Conservation (phyloP, 345 rosid genomes). For the Arabis hirsuta region DNA sequence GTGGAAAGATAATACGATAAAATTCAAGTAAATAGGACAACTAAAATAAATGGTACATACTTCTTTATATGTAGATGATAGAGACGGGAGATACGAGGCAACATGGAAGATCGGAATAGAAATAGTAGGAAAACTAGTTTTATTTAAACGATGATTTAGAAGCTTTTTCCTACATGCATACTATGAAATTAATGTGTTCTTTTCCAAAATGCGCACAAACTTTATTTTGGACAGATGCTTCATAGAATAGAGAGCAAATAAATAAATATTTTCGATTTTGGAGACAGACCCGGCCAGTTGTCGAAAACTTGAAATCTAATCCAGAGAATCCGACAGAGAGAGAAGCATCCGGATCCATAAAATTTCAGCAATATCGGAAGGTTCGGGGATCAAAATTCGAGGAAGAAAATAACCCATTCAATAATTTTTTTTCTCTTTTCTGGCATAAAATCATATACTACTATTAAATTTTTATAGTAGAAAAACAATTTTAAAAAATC, state of each 20-base stretch:
- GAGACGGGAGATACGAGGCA: constrained; percentile 36
- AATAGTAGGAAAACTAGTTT: constrained; percentile 13
- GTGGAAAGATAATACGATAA: constrained; percentile 10
- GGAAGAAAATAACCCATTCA: constrained; percentile 19
- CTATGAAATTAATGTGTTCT: constrained; percentile 43
- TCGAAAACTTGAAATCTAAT: constrained; percentile 63
- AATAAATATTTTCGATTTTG: constrained; percentile 14
- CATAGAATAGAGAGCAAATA: constrained; percentile 30
- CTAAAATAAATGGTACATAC: not conserved
- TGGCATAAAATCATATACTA: constrained; percentile 30
- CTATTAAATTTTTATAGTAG: not conserved
- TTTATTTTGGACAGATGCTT: constrained; percentile 46
- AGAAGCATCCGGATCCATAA: constrained; percentile 60
- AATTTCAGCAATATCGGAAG: constrained; percentile 52
- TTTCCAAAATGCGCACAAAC: constrained; percentile 42
- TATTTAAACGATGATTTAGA: constrained; percentile 42
- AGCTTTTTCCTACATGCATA: constrained; percentile 26
- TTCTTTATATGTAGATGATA: constrained; percentile 4
- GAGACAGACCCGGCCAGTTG: constrained; percentile 61
- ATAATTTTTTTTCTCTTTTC: not conserved
- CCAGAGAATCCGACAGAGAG: constrained; percentile 49
- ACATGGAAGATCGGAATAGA: constrained; percentile 33
- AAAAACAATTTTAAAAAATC: not conserved
- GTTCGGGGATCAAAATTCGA: constrained; percentile 53
- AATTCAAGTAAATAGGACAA: constrained; percentile 27